Base-by-base conservation (phyloP, 2,329 filamentous ascomycete genomes). In the Cladorrhinum sp. region DNA sequence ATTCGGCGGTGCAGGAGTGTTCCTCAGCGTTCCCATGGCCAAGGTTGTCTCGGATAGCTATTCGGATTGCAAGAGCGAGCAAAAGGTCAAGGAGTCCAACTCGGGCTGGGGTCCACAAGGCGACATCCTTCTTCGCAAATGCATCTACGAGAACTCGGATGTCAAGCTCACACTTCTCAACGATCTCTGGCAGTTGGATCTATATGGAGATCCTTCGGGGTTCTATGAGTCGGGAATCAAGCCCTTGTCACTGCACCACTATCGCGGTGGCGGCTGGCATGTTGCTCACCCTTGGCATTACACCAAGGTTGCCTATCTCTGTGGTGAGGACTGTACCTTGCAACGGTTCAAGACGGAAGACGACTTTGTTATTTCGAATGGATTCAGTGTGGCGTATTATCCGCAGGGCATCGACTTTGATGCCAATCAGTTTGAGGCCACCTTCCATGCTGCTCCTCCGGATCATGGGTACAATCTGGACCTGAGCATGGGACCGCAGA, bases 161-260 rank as follows among this genome's bases (percentile, higher is more conserved):
- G 81, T 82, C 9, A 79, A 80, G n/a, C 71, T 88, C 55, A 84
- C 82, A 1, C 77, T 81, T 13, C 72, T 87, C 59, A 78, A 79
- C 67, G 81, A 83, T 36, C 76, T 88, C 12, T 86, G 81, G 74
- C 85, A 87, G 70, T 76, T 87, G 23, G 85, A 88, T 67, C 74
- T 88, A 51, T 78, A 80, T 60, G 81, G 80, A 52, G 83, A 87
- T 68, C 81, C 84, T 2, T 83, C 83, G 0, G 85, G 85, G 3
- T 86, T 87, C 72, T 88, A 87, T 71, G 85, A 88, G 73, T 80
- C 81, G 41, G 83, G 83, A 27, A 79, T 85, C 64, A 79, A 81
- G 64, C 85, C 85, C 1, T 76, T 87, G 22, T 85, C 82, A 7
- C 77, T 88, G 22, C 85, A 88, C 71, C 85, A 88, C 74, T 87